Evolutionary conservation across 139 green algal genomes (phyloP).

Genomic region (Ulvella scutata): DNA sequence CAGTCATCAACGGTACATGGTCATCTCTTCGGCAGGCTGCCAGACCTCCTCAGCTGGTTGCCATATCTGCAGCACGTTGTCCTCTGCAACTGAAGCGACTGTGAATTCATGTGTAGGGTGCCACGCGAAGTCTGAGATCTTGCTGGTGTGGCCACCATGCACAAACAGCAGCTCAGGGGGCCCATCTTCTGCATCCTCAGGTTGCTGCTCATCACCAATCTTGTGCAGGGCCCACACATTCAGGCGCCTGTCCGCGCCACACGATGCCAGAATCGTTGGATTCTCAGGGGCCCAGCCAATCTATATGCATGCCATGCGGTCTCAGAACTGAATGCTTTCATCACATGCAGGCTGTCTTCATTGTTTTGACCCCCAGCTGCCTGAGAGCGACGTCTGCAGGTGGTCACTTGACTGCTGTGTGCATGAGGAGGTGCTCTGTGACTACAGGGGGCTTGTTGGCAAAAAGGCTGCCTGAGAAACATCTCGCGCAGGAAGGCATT

Average conservation of each 20-base stretch:
- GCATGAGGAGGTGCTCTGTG: too few species aligned
- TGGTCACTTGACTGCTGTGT: too few species aligned
- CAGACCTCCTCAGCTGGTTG: background rate
- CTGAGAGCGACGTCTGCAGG: too few species aligned
- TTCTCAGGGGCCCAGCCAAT: conserved; percentile 89
- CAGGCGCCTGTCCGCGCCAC: conserved; percentile 83
- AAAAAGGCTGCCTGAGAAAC: too few species aligned
- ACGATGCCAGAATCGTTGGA: conserved; percentile 89
- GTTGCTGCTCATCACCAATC: conserved; percentile 88
- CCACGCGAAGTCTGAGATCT: conserved; percentile 29
- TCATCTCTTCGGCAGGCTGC: too few species aligned
- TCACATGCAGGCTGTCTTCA: too few species aligned
- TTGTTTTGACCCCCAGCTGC: too few species aligned
- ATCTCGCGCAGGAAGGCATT: too few species aligned
- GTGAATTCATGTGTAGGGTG: conserved; percentile 16
- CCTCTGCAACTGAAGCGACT: conserved; percentile 12
- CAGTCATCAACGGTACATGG: too few species aligned
- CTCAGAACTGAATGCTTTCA: background rate
- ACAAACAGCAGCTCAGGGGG: conserved; percentile 92
- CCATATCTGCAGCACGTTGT: conserved; percentile 24
- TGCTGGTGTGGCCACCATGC: conserved; percentile 83
- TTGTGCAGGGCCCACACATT: conserved; percentile 95
- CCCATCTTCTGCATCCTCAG: conserved; percentile 92
- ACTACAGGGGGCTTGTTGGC: background rate
- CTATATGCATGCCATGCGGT: conserved; percentile 15